Evolutionary conservation across 78 protist species (phyloP).

Genomic region (Carpediemonas membranifera): DNA sequence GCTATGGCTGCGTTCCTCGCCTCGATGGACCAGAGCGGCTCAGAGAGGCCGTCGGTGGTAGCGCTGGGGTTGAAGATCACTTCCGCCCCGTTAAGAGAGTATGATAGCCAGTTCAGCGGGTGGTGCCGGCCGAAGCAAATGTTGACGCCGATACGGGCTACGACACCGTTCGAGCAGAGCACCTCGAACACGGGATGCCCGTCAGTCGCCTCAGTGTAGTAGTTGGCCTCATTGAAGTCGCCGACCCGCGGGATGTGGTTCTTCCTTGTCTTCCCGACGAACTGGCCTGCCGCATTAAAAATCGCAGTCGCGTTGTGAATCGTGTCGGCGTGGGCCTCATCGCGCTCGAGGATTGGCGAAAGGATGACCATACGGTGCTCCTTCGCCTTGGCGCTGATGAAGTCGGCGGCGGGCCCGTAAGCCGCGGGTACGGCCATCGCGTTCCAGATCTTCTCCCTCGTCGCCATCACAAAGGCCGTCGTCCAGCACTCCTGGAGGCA

Average conservation of each 20-base stretch:
- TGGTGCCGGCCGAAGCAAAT: constrained; percentile 90
- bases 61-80: constrained; percentile 85
- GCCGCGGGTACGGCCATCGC: constrained; percentile 78
- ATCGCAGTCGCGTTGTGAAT: constrained; percentile 78
- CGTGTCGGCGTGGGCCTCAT: constrained; percentile 43
- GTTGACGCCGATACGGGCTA: constrained; percentile 68
- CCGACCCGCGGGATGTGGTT: constrained; percentile 89
- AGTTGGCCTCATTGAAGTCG: constrained; percentile 85
- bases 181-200: constrained; percentile 84
- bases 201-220: constrained; percentile 79
- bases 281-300: constrained; percentile 40
- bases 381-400: too few species aligned
- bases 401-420: constrained; percentile 70
- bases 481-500: constrained; percentile 86
- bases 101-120: constrained; percentile 70
- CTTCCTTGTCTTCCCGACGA: constrained; percentile 72
- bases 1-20: constrained; percentile 62
- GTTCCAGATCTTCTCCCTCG: too few species aligned
- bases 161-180: constrained; percentile 55
- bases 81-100: constrained; percentile 77
- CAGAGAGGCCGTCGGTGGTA: constrained; percentile 62
- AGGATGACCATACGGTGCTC: constrained; percentile 74
- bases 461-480: constrained; percentile 12
- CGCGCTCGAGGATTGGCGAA: constrained; percentile 80
- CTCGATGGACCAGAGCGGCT: constrained; percentile 83